These are phyloP conservation scores for Neolentinus lepideus DNA, from an alignment of 1,284 basidiomycete genomes.

Conservation along the genomic window DNA sequence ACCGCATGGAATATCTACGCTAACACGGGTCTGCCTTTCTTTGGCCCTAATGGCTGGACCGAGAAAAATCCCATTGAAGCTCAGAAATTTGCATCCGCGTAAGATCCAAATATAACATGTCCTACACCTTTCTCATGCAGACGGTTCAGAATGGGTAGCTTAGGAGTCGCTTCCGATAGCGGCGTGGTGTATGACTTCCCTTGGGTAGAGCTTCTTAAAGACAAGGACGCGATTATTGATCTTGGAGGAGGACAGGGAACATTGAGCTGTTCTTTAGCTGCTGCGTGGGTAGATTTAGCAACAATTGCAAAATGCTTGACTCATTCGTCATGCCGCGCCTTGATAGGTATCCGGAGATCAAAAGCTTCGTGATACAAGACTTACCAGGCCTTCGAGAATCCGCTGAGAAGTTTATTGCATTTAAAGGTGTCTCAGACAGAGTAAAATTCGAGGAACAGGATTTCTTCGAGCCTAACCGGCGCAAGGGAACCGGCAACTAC, in stretches of 20 bases:
- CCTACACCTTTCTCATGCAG: no score
- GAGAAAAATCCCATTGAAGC: neutral
- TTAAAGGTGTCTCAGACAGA: neutral
- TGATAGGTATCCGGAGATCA: neutral
- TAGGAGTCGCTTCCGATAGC: neutral
- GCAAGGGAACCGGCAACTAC: neutral
- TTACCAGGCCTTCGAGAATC: neutral
- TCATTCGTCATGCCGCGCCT: neutral
- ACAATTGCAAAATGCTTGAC: no score
- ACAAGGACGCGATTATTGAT: neutral
- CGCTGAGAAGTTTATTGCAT: neutral
- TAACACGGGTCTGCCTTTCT: neutral
- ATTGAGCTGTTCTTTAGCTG: neutral
- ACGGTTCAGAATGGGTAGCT: neutral
- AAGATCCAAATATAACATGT: no score
- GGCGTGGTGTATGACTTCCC: neutral
- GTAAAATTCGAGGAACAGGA: neutral
- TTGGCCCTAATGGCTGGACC: neutral
- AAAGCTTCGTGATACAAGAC: neutral
- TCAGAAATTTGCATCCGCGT: no score
- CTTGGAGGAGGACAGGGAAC: neutral
- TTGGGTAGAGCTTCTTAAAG: neutral
- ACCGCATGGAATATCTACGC: neutral
- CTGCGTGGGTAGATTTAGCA: neutral
- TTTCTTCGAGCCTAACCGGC: neutral